Base-by-base conservation (phyloP, 805 yeast genomes). In the Alloascoidea hylecoeti region DNA sequence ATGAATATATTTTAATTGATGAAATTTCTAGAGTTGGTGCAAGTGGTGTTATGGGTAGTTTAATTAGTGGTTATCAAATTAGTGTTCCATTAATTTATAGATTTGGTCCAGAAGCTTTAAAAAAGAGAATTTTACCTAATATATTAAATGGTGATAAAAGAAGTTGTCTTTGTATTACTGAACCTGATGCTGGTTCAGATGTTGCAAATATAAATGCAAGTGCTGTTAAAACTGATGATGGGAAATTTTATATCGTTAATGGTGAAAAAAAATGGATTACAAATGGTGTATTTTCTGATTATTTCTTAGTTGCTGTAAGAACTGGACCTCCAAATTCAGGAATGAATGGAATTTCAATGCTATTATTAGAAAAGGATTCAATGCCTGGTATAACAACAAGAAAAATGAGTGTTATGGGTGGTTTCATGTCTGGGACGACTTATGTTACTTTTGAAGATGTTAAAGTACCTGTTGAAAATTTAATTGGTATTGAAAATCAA, bases 241-340 rank as follows among this genome's bases (percentile, higher is more conserved):
- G 41, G 14, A 38, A 38, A 27, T 16, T 9, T 16, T 38, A 38
- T 16, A 39, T 38, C 15, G 41, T 38, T 9, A 18, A 38, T 15
- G 41, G 41, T 17, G 41, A 38, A 15, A 38, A 38, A 41, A 38
- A 38, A 35, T 38, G 41, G 41, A 38, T 38, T 16, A 38, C 41
- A 9, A 38, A 30, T 16, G 41, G 41, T 3, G 17, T 38, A 9
- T 38, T 15, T 15, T 32, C 41, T 9, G 41, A 38, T 16, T 38
- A 38, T 17, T 37, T 38, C 15, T 14, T 18, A 9, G 40, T 39
- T 9, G 41, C 41, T 5, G 41, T 38, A 9, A 23, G 41, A 15
- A 38, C 41, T n/a, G 41, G 41, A 9, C 30, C 30, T 9, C 13
- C 30, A 9, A 41, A 41, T 14, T 17, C 39, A 14, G 41, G 41